Evolutionary conservation across 768 basidiomycete species (phyloP), one percentile per base, ranked within the genome.

Genomic region (Rhizopogon vesiculosus): DNA sequence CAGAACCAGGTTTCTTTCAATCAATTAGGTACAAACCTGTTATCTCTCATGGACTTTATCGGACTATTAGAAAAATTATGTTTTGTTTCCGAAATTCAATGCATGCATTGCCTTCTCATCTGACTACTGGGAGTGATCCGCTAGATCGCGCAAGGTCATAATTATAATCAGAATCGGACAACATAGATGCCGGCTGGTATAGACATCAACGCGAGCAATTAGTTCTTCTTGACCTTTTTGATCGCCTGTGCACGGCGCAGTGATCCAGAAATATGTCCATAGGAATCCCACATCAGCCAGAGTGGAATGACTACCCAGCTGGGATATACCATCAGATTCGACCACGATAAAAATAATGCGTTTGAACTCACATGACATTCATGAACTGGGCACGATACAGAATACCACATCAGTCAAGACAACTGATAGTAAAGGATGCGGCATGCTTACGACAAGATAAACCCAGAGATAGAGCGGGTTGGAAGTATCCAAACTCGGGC

Each of bases 301-400:
- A 91, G 53, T 2, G 91, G 91, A 59, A 92, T 77, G 45, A 82
- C 63, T 29, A 93, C 90, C 91, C 91, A 93, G 54, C 90, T 92
- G 62, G 12, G 54, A 53, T 59, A 42, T 46, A 9, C 52, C 33
- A 25, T 28, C 31, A 38, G 19, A 58, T 48, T 46, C 15, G 38
- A 53, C 46, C 46, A 39, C 3, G 39, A 46, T 35, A 22, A 7
- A 22, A 22, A 22, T 53, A 38, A 31, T 25, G 41, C 18, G 19
- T 8, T 1, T 3, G 42, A 19, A 74, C 85, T 69, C 65, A 90
- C 88, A 92, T 82, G 49, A 78, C 56, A 62, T 92, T 92, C 88
- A 92, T 89, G 65, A 91, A 83, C 89, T 92, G 59, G 31, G 28
- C 22, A 25, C 25, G 31, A 54, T 41, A 25, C 46, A 46, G n/a